These are phyloP conservation scores for Neonectria punicea DNA, from an alignment of 2,329 filamentous ascomycete species.

Conservation along the genomic window DNA sequence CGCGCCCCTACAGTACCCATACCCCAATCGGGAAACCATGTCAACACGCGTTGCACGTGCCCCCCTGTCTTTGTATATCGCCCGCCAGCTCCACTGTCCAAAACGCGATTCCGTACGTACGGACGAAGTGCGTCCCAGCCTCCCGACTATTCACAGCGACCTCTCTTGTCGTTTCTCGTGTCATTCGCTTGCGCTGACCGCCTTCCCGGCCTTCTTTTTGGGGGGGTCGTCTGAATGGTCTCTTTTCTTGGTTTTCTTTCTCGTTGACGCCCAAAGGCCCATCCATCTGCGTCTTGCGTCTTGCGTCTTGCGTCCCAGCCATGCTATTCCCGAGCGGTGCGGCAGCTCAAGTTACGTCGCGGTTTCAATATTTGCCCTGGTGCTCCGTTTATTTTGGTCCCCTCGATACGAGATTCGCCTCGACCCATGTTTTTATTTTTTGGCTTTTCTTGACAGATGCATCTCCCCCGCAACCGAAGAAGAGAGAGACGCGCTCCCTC, in stretches of 20 bases:
- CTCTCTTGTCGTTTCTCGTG: constrained; percentile 20
- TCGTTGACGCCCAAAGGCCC: constrained; percentile 17
- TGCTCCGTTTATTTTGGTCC: constrained; percentile 30
- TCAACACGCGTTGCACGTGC: constrained; percentile 49
- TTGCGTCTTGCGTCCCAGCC: constrained; percentile 15
- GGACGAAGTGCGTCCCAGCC: constrained; percentile 24
- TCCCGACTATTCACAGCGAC: constrained; percentile 17
- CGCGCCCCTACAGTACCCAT: constrained; percentile 42
- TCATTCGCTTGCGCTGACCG: constrained; percentile 19
- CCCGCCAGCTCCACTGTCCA: constrained; percentile 21
- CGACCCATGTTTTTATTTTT: constrained; percentile 32
- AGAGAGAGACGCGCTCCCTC: constrained; percentile 32
- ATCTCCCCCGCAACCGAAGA: constrained; percentile 37
- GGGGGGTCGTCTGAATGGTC: constrained; percentile 1
- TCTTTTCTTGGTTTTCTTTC: not conserved
- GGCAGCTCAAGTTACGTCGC: constrained; percentile 25
- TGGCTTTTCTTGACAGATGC: constrained; percentile 30
- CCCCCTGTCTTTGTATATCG: constrained; percentile 36
- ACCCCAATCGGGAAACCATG: constrained; percentile 49
- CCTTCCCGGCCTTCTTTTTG: constrained; percentile 14
- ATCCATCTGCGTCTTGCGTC: not conserved
- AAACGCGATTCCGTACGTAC: constrained; percentile 20
- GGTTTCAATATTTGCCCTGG: constrained; percentile 25
- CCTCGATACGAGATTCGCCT: constrained; percentile 33
- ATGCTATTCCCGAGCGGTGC: constrained; percentile 15